A percentile compares a stretch with the other conserved stretches of the same genome.
Conservation (phyloP, 768 basidiomycete species). For the Suillus fuscotomentosus region DNA sequence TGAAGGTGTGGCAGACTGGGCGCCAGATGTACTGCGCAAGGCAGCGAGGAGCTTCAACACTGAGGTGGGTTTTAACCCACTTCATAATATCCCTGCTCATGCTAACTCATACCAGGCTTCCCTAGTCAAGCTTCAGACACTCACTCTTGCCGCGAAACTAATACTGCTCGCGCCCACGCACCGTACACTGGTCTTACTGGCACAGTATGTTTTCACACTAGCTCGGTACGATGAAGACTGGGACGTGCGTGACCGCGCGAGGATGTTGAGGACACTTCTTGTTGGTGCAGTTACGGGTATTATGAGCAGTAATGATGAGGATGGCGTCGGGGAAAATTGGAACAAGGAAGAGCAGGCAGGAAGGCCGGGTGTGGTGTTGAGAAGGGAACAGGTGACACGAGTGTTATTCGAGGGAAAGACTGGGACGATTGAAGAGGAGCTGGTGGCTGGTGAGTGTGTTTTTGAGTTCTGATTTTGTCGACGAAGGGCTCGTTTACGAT, state of each 20-base stretch:
- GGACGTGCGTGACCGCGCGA: conserved; percentile 87
- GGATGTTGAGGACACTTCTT: conserved; percentile 75
- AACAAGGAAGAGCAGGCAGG: not conserved
- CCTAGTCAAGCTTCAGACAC: conserved; percentile 76
- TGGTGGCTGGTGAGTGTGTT: conserved; percentile 29
- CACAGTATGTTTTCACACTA: conserved; percentile 74
- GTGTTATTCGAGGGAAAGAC: conserved; percentile 80
- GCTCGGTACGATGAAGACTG: conserved; percentile 88
- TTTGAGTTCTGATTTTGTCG: conserved; percentile 1
- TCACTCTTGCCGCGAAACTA: conserved; percentile 87
- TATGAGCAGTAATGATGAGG: conserved; percentile 38
- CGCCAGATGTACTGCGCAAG: conserved; percentile 86
- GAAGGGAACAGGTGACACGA: conserved; percentile 77
- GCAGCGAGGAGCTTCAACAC: conserved; percentile 65
- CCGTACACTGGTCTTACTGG: conserved; percentile 49
- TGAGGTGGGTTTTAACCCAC: conserved; percentile 52
- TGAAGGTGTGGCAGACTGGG: conserved; percentile 72
- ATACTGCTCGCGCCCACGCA: conserved; percentile 64
- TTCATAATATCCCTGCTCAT: too few relatives aligned
- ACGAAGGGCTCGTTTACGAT: not conserved
- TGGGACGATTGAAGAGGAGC: conserved; percentile 40
- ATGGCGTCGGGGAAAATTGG: conserved; percentile 24
- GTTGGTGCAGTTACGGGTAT: conserved; percentile 47
- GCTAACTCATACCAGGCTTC: conserved; percentile 40
- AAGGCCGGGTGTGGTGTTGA: conserved; percentile 61